Conservation (phyloP, 306 rosid genomes). For the Herpetospermum pedunculosum region DNA sequence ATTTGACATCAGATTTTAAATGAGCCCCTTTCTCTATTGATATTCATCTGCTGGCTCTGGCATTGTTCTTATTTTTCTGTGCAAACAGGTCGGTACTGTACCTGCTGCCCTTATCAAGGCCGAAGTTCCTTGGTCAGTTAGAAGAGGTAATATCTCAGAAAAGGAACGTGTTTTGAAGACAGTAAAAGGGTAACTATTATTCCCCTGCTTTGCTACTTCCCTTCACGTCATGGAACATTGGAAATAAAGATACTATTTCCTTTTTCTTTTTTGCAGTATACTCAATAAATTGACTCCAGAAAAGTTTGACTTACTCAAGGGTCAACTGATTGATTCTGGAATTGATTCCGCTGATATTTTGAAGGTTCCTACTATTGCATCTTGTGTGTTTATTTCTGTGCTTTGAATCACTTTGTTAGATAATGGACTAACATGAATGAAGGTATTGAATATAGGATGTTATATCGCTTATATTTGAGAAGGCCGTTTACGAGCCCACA, state of each 20-base stretch:
- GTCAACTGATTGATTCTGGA: constrained; percentile 33
- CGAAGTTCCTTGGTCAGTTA: constrained; percentile 32
- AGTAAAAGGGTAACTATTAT: constrained; percentile 25
- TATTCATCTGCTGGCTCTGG: background rate
- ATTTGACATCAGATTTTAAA: background rate
- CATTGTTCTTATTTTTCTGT: background rate
- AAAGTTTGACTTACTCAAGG: constrained; percentile 31
- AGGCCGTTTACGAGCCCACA: constrained; percentile 36
- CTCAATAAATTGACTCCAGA: constrained; percentile 38
- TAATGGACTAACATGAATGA: background rate
- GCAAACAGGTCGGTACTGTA: constrained; percentile 19
- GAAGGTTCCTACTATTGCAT: constrained; percentile 14
- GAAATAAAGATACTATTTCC: background rate
- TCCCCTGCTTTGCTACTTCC: background rate
- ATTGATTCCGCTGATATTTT: constrained; percentile 22
- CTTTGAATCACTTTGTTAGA: background rate
- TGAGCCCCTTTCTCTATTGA: background rate
- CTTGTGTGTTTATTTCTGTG: background rate
- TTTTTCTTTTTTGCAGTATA: constrained; percentile 18
- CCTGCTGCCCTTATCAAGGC: constrained; percentile 24
- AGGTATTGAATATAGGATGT: constrained; percentile 19
- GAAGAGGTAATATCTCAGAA: constrained; percentile 28
- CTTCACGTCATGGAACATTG: background rate
- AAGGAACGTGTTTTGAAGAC: constrained; percentile 30
- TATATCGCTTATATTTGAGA: constrained; percentile 27